These are phyloP conservation scores for Tolypocladium album DNA, from an alignment of 2,329 filamentous ascomycete genomes.

Conservation along the genomic window DNA sequence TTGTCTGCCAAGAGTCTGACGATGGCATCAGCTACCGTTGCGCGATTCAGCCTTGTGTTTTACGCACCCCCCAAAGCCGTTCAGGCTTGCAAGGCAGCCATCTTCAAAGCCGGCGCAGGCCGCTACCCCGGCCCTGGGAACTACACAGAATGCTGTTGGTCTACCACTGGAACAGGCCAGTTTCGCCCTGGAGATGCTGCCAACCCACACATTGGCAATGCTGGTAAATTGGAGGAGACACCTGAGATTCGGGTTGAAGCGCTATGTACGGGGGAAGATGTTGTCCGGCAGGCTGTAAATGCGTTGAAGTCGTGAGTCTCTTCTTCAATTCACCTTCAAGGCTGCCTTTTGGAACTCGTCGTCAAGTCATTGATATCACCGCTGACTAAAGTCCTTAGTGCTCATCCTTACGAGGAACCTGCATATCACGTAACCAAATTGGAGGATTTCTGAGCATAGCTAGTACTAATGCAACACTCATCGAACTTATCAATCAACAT, in stretches of 20 bases:
- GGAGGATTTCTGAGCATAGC: background rate
- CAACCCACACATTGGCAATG: slow-evolving; percentile 51
- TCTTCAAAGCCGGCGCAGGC: slow-evolving; percentile 49
- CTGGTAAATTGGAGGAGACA: slow-evolving; percentile 45
- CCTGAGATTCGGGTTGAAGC: slow-evolving; percentile 54
- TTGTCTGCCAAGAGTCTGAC: background rate
- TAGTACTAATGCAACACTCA: background rate
- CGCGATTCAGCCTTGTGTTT: slow-evolving; percentile 34
- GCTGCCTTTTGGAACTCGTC: background rate
- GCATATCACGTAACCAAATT: background rate
- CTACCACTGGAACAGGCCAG: slow-evolving; percentile 46
- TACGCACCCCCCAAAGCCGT: slow-evolving; percentile 33
- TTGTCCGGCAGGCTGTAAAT: background rate
- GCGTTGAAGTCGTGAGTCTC: background rate
- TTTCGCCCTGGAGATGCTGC: slow-evolving; percentile 52
- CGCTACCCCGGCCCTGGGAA: slow-evolving; percentile 36
- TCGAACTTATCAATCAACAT: background rate
- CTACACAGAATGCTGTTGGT: slow-evolving; percentile 46
- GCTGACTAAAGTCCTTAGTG: background rate
- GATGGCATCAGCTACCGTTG: background rate
- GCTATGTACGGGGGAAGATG: slow-evolving; percentile 37
- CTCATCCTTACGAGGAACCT: background rate
- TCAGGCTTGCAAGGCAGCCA: slow-evolving; percentile 40
- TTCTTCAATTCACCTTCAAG: background rate
- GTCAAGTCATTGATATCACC: background rate